phyloP scores from a whole-genome alignment of 257 asterid species.

The Jacaranda copaia region DNA sequence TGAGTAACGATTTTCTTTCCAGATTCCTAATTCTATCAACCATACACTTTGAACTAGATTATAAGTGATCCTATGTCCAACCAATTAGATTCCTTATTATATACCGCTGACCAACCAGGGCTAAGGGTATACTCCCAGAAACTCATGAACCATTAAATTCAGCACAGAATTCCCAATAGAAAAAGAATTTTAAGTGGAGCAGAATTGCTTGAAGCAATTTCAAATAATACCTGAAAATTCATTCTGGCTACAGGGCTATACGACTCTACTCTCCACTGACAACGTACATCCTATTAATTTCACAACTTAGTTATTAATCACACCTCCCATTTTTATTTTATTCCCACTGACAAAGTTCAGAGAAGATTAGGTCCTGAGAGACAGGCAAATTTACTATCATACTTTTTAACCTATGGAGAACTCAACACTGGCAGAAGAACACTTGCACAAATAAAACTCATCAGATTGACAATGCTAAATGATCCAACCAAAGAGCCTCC shows the following conservation, averaged over 20 bases:
- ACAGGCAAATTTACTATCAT: not conserved
- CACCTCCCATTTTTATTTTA: not conserved
- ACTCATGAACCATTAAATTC: not conserved
- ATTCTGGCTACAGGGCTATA: not conserved
- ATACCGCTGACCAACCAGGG: not conserved
- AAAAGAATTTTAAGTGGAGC: not conserved
- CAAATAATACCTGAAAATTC: not conserved
- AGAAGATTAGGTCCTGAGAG: not conserved
- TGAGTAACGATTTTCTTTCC: not conserved
- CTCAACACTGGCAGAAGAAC: not conserved
- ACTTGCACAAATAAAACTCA: not conserved
- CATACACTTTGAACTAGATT: not conserved
- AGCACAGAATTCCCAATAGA: not conserved
- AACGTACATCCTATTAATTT: not conserved
- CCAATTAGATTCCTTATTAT: not conserved
- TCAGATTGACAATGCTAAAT: not conserved
- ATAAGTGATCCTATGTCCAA: not conserved
- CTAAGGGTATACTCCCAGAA: not conserved
- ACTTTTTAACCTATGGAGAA: not conserved
- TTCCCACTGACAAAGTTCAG: not conserved
- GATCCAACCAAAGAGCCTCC: conserved; percentile 2
- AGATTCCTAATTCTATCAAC: conserved; percentile 17
- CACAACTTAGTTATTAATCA: not conserved
- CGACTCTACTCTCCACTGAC: not conserved
- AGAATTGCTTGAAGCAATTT: not conserved